These are phyloP conservation scores for Asterionellopsis glacialis DNA, from an alignment of 108 stramenopile genomes.

Conservation along the genomic window DNA sequence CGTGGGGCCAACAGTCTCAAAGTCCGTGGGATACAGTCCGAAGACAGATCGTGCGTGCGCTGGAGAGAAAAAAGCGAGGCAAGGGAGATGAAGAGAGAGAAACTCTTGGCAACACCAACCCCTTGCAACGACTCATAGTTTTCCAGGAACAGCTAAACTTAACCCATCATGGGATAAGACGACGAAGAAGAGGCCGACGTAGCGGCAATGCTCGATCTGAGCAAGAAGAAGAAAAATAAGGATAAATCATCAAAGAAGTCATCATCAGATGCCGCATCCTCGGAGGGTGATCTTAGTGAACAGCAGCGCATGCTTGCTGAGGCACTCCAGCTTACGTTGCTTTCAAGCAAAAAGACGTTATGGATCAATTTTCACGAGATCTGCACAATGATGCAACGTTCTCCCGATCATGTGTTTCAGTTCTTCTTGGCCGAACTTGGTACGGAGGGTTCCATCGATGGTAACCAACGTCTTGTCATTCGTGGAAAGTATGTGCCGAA, in stretches of 20 bases:
- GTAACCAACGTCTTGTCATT: conserved; percentile 96
- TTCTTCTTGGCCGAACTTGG: conserved; percentile 99
- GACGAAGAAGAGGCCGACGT: conserved; percentile 79
- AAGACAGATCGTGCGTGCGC: no score
- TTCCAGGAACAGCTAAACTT: no score
- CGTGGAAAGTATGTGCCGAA: conserved; percentile 95
- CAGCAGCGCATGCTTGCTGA: conserved; percentile 63
- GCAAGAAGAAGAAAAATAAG: conserved; percentile 88
- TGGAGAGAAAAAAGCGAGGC: no score
- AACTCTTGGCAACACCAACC: no score
- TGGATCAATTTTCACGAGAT: conserved; percentile 99
- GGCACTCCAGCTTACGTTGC: conserved; percentile 87
- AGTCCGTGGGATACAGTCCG: no score
- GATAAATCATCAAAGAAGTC: conserved; percentile 23
- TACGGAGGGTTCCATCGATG: conserved; percentile 98
- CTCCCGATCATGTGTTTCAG: conserved; percentile 95
- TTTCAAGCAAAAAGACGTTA: conserved; percentile 94
- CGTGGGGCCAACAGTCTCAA: no score
- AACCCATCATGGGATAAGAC: no score
- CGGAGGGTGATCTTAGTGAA: conserved; percentile 23
- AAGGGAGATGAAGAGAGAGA: no score
- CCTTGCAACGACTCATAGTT: no score
- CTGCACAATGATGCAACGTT: conserved; percentile 96
- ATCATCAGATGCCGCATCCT: conserved; percentile 9
- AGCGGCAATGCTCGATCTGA: conserved; percentile 84